Evolutionary conservation across 2,329 filamentous ascomycete species (phyloP), one percentile per base, ranked within the genome.

Genomic region (Microcyclospora tardicrescens): DNA sequence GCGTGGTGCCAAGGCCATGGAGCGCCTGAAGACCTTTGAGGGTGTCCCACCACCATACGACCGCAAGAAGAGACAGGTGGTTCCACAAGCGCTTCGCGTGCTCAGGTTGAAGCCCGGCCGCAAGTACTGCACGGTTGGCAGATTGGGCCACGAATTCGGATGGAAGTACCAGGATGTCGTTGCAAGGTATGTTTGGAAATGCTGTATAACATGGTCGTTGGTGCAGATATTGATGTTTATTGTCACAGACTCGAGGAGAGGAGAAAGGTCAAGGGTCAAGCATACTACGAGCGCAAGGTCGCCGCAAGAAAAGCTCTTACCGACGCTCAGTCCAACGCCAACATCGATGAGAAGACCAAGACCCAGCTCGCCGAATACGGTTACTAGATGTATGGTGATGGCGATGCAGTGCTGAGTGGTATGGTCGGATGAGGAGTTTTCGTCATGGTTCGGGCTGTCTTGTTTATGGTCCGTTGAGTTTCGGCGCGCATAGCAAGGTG

Each of bases 111-210:
- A 95, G 79, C 91, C 91, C 61, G 91, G 91, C 65, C 86, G 91
- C 76, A 98, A 98, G 81, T 98, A 93, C 84, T 98, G 91, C 84
- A 93, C 87, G 54, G 89, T 98, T 58, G 91, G 91, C 59, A 81
- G 91, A 72, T 75, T 98, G 64, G 91, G 84, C 70, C 87, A 95
- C 72, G 91, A 98, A 76, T 91, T 96, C 63, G 91, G 91, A 73
- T 98, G 91, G 91, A 98, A 98, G 76, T 96, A 98, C 82, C 84
- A 95, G 78, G 89, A 95, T 66, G 87, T 98, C 64, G 91, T 98
- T 72, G 82, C 81, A 62, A 86, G 84, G 87, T 96, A 73, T 62
- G 86, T 82, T 44, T 32, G 39, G 16, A 11, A 12, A 24, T 6
- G 36, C 37, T 39, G 14, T 16, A 24, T 28, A 34, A 3, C 28